Evolutionary conservation across 306 rosid genomes (phyloP).

Genomic region (Rubus idaeus): DNA sequence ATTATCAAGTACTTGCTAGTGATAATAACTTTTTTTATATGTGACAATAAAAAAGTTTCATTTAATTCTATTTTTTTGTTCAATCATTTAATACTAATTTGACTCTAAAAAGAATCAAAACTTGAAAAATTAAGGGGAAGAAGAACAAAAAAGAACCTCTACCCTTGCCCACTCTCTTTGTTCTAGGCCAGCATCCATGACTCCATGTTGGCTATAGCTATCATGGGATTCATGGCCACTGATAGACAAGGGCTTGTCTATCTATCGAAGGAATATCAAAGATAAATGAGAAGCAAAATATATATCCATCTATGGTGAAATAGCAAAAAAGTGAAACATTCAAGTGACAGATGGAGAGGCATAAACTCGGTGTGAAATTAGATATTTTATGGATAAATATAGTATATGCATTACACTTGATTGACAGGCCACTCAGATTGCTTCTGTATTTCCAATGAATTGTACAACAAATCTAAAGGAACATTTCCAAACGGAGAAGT

Average conservation of each 20-base stretch:
- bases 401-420: slow-evolving; percentile 15
- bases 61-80: too few species aligned
- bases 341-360: not conserved
- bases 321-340: not conserved
- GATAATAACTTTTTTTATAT: too few species aligned
- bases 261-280: not conserved
- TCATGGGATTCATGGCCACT: not conserved
- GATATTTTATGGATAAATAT: not conserved
- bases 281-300: not conserved
- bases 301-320: not conserved
- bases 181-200: too few species aligned
- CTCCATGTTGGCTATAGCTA: too few species aligned
- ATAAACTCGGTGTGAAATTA: not conserved
- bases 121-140: too few species aligned
- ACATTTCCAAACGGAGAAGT: slow-evolving; percentile 26
- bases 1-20: too few species aligned
- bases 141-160: too few species aligned
- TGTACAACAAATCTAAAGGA: slow-evolving; percentile 15
- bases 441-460: slow-evolving; percentile 18
- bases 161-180: too few species aligned
- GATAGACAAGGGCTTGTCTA: not conserved
- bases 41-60: too few species aligned
- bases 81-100: too few species aligned
- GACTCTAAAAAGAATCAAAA: too few species aligned
- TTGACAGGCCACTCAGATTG: slow-evolving; percentile 1